Percentiles rank a stretch among this genome's conserved stretches.
These are phyloP conservation scores for Colletotrichum siamense DNA, from an alignment of 2,329 filamentous ascomycete species.

Conservation along the genomic window DNA sequence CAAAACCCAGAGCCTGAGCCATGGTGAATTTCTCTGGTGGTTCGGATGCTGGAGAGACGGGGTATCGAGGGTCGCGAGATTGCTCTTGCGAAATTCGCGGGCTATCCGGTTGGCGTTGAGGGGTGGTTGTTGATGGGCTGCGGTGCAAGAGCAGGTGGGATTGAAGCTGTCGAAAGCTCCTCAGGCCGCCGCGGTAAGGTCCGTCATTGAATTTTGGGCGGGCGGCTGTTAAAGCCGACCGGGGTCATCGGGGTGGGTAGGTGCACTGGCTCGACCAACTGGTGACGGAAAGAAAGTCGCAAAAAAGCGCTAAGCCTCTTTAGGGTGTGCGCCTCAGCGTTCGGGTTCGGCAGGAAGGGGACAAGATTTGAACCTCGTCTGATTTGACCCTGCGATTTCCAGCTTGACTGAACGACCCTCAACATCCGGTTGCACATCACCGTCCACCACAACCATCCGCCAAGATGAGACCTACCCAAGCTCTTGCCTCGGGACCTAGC, in stretches of 20 bases:
- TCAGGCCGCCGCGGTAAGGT: conserved; percentile 15
- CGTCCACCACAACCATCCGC: conserved; percentile 16
- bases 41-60: neutral
- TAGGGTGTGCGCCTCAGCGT: conserved; percentile 25
- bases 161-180: conserved; percentile 22
- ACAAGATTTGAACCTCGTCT: conserved; percentile 31
- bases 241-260: conserved; percentile 12
- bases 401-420: neutral
- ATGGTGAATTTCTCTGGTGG: neutral
- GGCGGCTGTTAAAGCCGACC: neutral
- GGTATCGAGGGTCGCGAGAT: neutral
- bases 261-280: conserved; percentile 1
- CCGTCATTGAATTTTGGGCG: conserved; percentile 21
- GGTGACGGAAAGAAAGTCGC: conserved; percentile 10
- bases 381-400: conserved; percentile 12
- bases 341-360: conserved; percentile 30
- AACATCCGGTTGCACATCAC: conserved; percentile 9
- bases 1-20: conserved; percentile 62
- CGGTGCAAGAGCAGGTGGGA: neutral
- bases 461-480: conserved; percentile 49
- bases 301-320: conserved; percentile 34
- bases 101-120: conserved; percentile 1
- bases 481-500: conserved; percentile 42
- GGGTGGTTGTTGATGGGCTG: neutral
- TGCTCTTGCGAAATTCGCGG: neutral